Evolutionary conservation across 306 rosid species (phyloP).

Genomic region (Aeschynomene evenia): DNA sequence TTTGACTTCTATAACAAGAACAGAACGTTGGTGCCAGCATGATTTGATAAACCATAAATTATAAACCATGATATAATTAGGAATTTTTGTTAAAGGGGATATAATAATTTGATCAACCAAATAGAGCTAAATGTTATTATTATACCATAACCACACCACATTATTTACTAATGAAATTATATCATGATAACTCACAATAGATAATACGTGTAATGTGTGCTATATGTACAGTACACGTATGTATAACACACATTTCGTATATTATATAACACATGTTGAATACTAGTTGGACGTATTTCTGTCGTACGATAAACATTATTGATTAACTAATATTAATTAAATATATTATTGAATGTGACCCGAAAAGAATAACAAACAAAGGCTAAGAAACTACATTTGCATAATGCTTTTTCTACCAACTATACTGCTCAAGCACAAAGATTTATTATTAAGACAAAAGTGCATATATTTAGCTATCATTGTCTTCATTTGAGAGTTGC

Average conservation of each 20-base stretch:
- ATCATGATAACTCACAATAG: too few relatives aligned
- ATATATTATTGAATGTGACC: neutral
- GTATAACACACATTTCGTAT: too few relatives aligned
- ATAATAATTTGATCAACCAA: slow-evolving; percentile 30
- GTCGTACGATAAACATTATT: too few relatives aligned
- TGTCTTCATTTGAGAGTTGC: slow-evolving; percentile 8
- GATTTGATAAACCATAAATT: neutral
- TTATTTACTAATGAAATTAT: slow-evolving; percentile 28
- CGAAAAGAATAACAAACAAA: neutral
- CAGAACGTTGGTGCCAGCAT: neutral
- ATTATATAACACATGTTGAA: too few relatives aligned
- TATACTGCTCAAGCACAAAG: neutral
- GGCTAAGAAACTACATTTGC: neutral
- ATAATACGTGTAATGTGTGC: too few relatives aligned
- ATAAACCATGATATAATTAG: neutral
- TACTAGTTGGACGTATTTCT: too few relatives aligned
- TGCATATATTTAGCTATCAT: neutral
- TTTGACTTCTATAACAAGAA: slow-evolving; percentile 3
- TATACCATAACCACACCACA: slow-evolving; percentile 12
- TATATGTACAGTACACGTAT: too few relatives aligned
- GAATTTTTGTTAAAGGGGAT: neutral
- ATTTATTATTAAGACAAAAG: neutral
- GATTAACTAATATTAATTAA: too few relatives aligned
- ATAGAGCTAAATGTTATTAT: slow-evolving; percentile 13
- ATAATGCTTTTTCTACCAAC: neutral